Percentiles rank a stretch among this genome's conserved stretches.
Conservation (phyloP, 2,329 filamentous ascomycete species). For the Coniochaeta prunicola region DNA sequence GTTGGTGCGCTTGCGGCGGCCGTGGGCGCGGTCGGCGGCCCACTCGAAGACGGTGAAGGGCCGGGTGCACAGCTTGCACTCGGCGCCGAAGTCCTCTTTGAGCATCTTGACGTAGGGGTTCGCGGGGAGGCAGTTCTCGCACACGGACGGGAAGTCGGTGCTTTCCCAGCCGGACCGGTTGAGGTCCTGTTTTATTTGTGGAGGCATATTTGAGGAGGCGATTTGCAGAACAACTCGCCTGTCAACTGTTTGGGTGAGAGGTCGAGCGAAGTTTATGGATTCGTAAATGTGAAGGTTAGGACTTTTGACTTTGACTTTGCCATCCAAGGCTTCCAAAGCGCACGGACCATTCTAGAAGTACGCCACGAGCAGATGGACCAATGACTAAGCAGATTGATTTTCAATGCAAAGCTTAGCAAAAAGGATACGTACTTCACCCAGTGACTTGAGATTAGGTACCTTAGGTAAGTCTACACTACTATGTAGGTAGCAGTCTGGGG, state of each 20-base stretch:
- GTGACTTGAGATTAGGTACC: too few relatives aligned
- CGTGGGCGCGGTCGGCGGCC: conserved; percentile 81
- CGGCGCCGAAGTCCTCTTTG: conserved; percentile 89
- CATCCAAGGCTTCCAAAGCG: not conserved
- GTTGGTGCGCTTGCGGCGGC: conserved; percentile 86
- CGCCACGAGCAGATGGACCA: not conserved
- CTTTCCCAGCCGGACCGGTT: conserved; percentile 96
- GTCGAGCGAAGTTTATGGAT: not conserved
- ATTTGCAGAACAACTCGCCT: not conserved
- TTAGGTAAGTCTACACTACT: too few relatives aligned
- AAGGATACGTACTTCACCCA: too few relatives aligned
- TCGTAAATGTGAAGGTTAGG: not conserved
- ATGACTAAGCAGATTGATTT: not conserved
- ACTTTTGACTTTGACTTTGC: not conserved
- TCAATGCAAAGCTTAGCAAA: too few relatives aligned
- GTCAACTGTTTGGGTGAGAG: not conserved
- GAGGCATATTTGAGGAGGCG: conserved; percentile 51
- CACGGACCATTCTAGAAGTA: not conserved
- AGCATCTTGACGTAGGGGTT: conserved; percentile 99
- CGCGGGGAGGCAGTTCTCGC: conserved; percentile 88
- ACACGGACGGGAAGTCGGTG: conserved; percentile 82
- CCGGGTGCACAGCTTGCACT: conserved; percentile 83
- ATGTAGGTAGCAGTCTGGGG: too few relatives aligned
- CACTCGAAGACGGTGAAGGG: conserved; percentile 95
- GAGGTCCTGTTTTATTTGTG: conserved; percentile 92